Percentiles rank a stretch among this genome's conserved stretches.
Evolutionary conservation across 208 protist species (phyloP).

Genomic region (Naegleria lovaniensis): DNA sequence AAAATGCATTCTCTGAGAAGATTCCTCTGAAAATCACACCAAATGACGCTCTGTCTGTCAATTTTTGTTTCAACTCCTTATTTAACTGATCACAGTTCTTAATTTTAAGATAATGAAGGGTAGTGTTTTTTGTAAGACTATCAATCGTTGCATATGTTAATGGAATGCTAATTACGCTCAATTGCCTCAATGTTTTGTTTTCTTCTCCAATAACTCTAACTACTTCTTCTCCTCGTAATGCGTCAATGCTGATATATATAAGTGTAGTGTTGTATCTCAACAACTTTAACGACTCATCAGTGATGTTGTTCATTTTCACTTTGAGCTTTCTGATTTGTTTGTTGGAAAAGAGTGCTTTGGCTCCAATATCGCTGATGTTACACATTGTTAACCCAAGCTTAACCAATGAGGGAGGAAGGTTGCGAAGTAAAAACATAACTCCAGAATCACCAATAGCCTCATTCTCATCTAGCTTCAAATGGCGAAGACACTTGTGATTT

Average conservation of each 20-base stretch:
- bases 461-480: constrained; percentile 3
- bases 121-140: neutral
- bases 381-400: neutral
- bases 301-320: neutral
- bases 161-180: neutral
- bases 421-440: neutral
- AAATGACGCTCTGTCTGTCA: neutral
- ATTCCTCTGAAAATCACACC: neutral
- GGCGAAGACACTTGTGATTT: neutral
- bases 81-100: neutral
- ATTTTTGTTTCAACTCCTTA: neutral
- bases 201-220: constrained; percentile 14
- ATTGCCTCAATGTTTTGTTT: neutral
- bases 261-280: neutral
- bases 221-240: neutral
- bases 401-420: neutral
- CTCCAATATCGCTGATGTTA: neutral
- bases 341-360: neutral
- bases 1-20: neutral
- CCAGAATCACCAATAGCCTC: constrained; percentile 5
- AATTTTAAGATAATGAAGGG: neutral
- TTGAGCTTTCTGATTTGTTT: neutral
- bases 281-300: neutral
- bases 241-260: neutral
- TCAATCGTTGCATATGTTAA: neutral